Conservation (phyloP, 495 filamentous ascomycete species). For the Penicillium malachiteum region DNA sequence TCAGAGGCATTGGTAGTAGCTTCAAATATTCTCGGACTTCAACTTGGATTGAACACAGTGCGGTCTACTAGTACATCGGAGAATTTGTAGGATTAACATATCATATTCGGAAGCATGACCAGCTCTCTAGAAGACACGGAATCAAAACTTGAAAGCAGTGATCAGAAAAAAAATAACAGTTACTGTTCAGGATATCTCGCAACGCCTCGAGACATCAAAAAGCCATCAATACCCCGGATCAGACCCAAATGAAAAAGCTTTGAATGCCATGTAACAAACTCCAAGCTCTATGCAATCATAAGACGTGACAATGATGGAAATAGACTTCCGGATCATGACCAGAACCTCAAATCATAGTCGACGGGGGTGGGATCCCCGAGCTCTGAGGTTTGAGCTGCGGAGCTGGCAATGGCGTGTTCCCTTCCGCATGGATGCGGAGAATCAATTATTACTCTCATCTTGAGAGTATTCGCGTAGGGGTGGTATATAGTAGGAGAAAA, state of each 20-base stretch:
- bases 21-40: too few relatives aligned
- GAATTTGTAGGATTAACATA: too few relatives aligned
- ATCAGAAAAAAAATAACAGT: background rate
- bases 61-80: too few relatives aligned
- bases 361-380: background rate
- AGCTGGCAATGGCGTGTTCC: constrained; percentile 1
- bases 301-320: constrained; percentile 28
- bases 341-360: background rate
- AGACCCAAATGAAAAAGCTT: constrained; percentile 19
- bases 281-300: constrained; percentile 46
- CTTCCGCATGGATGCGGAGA: background rate
- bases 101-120: too few relatives aligned
- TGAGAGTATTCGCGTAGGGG: background rate
- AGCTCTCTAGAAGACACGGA: background rate
- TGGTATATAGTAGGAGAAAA: background rate
- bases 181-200: background rate
- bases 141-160: background rate
- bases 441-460: constrained; percentile 5
- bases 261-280: constrained; percentile 41
- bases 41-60: too few relatives aligned
- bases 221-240: constrained; percentile 27
- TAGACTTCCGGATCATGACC: background rate
- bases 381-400: background rate
- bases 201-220: constrained; percentile 12
- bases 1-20: too few relatives aligned